Percentiles rank a stretch among this genome's conserved stretches.
phyloP scores from a whole-genome alignment of 2,329 filamentous ascomycete genomes.

The Neopestalotiopsis sp. region DNA sequence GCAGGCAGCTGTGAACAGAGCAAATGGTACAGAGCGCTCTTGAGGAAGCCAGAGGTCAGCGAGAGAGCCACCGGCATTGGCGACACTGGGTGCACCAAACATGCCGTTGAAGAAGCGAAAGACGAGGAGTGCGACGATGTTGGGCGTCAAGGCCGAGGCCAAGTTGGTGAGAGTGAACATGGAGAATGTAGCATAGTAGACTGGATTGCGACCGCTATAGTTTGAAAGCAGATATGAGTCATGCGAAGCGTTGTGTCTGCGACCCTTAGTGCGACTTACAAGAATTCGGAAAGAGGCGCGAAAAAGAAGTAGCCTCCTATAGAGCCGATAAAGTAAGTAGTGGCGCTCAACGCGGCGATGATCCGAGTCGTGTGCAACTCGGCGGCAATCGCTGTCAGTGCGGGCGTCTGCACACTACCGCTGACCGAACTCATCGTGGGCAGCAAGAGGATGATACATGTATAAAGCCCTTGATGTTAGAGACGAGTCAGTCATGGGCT shows the following conservation, averaged over 20 bases:
- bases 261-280: background rate
- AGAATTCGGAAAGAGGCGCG: constrained; percentile 14
- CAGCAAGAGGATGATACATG: background rate
- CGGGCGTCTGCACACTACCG: constrained; percentile 6
- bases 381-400: background rate
- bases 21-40: constrained; percentile 41
- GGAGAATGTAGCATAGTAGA: background rate
- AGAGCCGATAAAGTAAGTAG: constrained; percentile 10
- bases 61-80: constrained; percentile 47
- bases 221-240: background rate
- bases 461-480: background rate
- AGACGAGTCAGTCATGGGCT: background rate
- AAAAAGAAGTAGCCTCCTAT: background rate
- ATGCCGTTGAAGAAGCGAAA: constrained; percentile 50
- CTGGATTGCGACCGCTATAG: background rate
- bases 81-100: constrained; percentile 47
- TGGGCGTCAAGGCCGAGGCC: constrained; percentile 56
- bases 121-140: constrained; percentile 28
- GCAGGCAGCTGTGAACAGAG: constrained; percentile 36
- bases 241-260: background rate
- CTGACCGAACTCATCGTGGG: background rate
- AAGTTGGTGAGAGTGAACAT: constrained; percentile 29
- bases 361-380: background rate
- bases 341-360: background rate
- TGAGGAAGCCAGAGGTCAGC: constrained; percentile 47